phyloP scores from a whole-genome alignment of 2,329 filamentous ascomycete genomes.

The Penicillium concentricum region DNA sequence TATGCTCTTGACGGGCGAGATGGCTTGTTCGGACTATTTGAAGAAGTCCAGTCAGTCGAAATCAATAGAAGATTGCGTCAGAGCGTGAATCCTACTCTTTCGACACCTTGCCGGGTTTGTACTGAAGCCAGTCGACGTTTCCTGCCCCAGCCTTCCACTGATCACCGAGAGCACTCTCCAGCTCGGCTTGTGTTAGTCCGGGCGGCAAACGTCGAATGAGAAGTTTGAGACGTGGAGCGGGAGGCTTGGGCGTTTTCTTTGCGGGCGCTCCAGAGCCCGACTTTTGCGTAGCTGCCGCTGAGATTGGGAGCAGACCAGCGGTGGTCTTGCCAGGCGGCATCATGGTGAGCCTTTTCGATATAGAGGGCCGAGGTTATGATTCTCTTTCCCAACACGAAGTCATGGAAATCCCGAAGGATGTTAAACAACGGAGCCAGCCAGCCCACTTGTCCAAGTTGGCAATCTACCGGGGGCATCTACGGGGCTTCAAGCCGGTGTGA shows the following conservation, averaged over 20 bases:
- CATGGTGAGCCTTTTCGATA: slow-evolving; percentile 17
- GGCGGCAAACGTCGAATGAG: slow-evolving; percentile 82
- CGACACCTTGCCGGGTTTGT: slow-evolving; percentile 71
- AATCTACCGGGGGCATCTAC: neutral
- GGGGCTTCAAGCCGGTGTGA: neutral
- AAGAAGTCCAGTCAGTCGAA: neutral
- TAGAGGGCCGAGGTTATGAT: neutral
- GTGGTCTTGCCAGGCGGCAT: slow-evolving; percentile 37
- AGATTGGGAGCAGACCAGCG: slow-evolving; percentile 56
- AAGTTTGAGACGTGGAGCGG: slow-evolving; percentile 72
- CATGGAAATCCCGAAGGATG: neutral
- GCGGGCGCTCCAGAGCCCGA: slow-evolving; percentile 40
- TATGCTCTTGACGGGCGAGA: slow-evolving; percentile 80
- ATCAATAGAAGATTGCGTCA: neutral
- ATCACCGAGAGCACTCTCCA: slow-evolving; percentile 67
- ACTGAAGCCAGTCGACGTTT: slow-evolving; percentile 82
- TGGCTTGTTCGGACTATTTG: slow-evolving; percentile 71
- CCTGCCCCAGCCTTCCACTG: slow-evolving; percentile 80
- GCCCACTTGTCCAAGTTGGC: neutral
- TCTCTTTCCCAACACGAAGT: neutral
- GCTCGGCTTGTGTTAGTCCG: slow-evolving; percentile 77
- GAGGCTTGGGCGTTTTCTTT: slow-evolving; percentile 47
- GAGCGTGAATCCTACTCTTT: slow-evolving; percentile 63
- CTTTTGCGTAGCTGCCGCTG: slow-evolving; percentile 48
- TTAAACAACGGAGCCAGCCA: neutral